Conservation (phyloP, 2,329 filamentous ascomycete species). For the Elsinoe arachidis region DNA sequence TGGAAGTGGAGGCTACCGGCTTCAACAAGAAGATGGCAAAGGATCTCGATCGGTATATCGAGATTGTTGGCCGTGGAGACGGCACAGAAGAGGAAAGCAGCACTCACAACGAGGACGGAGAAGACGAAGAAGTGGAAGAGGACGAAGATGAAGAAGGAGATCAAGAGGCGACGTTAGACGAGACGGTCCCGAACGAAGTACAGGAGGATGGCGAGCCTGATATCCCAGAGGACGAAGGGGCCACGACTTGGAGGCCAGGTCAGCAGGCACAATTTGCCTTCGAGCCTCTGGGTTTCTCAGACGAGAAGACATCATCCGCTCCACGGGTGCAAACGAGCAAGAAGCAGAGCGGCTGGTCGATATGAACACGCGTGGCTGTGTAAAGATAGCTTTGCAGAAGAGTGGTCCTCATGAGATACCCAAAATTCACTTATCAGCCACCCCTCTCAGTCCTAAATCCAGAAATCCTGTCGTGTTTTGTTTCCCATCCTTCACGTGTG, state of each 20-base stretch:
- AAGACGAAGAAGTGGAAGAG: conserved; percentile 31
- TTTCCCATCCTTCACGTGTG: background rate
- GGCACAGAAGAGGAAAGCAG: conserved; percentile 28
- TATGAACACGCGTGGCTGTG: background rate
- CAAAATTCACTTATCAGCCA: background rate
- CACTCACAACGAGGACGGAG: conserved; percentile 16
- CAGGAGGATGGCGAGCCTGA: conserved; percentile 14
- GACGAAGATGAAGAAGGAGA: conserved; percentile 28
- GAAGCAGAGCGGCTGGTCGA: conserved; percentile 15
- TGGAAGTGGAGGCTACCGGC: conserved; percentile 82
- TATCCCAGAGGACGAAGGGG: conserved; percentile 9
- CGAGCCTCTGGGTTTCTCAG: conserved; percentile 8
- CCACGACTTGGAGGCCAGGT: background rate
- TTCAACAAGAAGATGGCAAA: conserved; percentile 97
- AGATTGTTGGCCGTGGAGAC: conserved; percentile 53
- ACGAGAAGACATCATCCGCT: background rate
- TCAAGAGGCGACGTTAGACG: conserved; percentile 15
- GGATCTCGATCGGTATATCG: conserved; percentile 85
- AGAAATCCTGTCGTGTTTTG: background rate
- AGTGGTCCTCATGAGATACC: background rate
- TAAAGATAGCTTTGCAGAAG: background rate
- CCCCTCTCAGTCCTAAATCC: too few species aligned
- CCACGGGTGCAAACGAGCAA: conserved; percentile 6
- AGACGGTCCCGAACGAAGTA: background rate
- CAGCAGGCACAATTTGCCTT: conserved; percentile 4